Evolutionary conservation across 2,329 filamentous ascomycete species (phyloP), one percentile per base, ranked within the genome.

Genomic region (Pseudogymnoascus destructans): DNA sequence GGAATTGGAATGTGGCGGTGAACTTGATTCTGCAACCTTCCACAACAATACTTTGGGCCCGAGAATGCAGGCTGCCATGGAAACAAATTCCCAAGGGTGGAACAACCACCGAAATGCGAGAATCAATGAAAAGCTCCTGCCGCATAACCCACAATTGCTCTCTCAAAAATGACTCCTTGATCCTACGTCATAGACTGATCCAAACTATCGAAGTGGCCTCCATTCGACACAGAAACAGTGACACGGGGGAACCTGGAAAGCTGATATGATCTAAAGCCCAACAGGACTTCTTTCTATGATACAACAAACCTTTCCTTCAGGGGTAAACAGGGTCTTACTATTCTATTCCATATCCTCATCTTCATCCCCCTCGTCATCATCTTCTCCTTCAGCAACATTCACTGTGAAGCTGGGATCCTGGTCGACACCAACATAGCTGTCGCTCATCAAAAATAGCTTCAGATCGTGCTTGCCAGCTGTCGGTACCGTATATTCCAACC

Each of bases 391-490:
- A 1, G 85, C 88, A 25, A 87, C 93, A 57, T 80, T 85, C 46
- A 98, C 84, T 59, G 81, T 85, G 71, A 98, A 97, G 4, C 83
- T 82, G 58, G 91, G 89, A 68, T 95, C 95, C 74, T 98, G 93
- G 74, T 98, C 95, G 57, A 98, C 90, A 23, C 93, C 93, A 33
- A 96, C 81, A 71, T 98, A 98, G 71, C 88, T 92, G 74, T 98
- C 93, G 70, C 91, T 93, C 86, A 98, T 96, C 70, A 98, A 76
- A 73, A 89, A 95, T 63, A 97, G 76, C 71, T 92, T 96, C 68
- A 98, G 73, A 60, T 91, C 83, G 71, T 96, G 89, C 69, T 89
- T 81, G 56, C 93, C 93, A 23, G 89, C 79, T 62, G 81, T 84
- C 21, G 89, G 89, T 57, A 97, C 86, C 23, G 89, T 89, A 70